Percentiles rank a stretch among this genome's conserved stretches.
Conservation (phyloP, 2,329 filamentous ascomycete species). For the Penicillium sp. region DNA sequence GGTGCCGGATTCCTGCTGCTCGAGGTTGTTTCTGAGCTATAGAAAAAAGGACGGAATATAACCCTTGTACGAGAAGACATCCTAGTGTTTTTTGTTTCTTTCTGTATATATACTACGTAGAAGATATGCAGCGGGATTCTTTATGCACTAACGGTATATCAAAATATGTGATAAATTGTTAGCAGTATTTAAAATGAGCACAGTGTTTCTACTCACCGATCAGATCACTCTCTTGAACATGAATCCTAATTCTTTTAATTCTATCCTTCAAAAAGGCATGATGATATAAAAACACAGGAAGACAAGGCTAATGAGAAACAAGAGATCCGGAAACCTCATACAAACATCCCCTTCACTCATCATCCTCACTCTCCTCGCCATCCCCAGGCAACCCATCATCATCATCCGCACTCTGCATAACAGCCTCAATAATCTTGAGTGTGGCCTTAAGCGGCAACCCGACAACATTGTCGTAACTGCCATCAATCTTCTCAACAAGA, state of each 20-base stretch:
- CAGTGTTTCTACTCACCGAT: neutral
- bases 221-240: neutral
- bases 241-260: neutral
- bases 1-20: slow-evolving; percentile 19
- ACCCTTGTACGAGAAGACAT: slow-evolving; percentile 16
- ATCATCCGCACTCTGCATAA: slow-evolving; percentile 72
- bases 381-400: slow-evolving; percentile 56
- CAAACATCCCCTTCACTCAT: slow-evolving; percentile 8
- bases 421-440: slow-evolving; percentile 80
- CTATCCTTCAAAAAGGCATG: neutral
- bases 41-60: slow-evolving; percentile 22
- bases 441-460: slow-evolving; percentile 79
- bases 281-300: neutral
- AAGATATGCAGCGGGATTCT: no score
- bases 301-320: neutral
- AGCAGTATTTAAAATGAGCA: neutral
- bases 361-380: slow-evolving; percentile 31
- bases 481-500: slow-evolving; percentile 84
- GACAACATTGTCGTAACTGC: slow-evolving; percentile 89
- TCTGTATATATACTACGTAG: neutral
- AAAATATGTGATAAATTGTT: neutral
- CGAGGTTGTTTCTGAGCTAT: slow-evolving; percentile 17
- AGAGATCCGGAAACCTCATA: neutral
- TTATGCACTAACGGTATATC: neutral
- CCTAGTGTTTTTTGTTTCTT: neutral